phyloP scores from a whole-genome alignment of 805 yeast genomes.

The Candida succiphila region DNA sequence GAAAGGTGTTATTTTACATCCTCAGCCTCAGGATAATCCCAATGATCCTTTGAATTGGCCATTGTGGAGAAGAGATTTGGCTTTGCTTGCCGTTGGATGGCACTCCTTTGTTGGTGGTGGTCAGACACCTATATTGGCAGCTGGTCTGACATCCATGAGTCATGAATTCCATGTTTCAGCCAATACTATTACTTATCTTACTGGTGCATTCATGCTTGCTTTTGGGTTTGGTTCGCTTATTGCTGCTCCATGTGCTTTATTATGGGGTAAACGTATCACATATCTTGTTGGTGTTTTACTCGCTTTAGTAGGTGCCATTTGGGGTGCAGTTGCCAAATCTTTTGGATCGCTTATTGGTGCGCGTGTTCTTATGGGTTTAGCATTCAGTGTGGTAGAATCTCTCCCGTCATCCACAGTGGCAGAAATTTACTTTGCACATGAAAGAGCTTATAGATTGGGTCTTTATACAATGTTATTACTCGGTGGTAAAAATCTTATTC shows the following conservation, averaged over 20 bases:
- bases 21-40: slow-evolving; percentile 55
- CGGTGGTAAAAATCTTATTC: slow-evolving; percentile 50
- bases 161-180: slow-evolving; percentile 32
- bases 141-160: slow-evolving; percentile 35
- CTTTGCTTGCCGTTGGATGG: slow-evolving; percentile 41
- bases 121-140: slow-evolving; percentile 49
- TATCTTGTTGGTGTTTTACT: slow-evolving; percentile 38
- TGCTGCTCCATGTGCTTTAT: slow-evolving; percentile 46
- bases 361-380: slow-evolving; percentile 48
- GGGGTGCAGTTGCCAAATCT: slow-evolving; percentile 40
- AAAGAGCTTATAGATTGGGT: slow-evolving; percentile 26
- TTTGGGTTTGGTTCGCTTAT: slow-evolving; percentile 50
- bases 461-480: slow-evolving; percentile 38
- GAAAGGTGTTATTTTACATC: slow-evolving; percentile 41
- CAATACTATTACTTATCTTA: slow-evolving; percentile 37
- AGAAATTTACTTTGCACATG: slow-evolving; percentile 41
- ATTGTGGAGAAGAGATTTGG: slow-evolving; percentile 43
- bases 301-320: slow-evolving; percentile 40
- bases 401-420: slow-evolving; percentile 52
- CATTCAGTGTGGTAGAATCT: slow-evolving; percentile 52
- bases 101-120: slow-evolving; percentile 56
- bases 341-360: slow-evolving; percentile 48
- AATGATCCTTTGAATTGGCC: slow-evolving; percentile 66
- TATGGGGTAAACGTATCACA: slow-evolving; percentile 48
- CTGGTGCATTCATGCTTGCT: slow-evolving; percentile 49